These are phyloP conservation scores for Suillus occidentalis DNA, from an alignment of 768 basidiomycete genomes.

Conservation along the genomic window DNA sequence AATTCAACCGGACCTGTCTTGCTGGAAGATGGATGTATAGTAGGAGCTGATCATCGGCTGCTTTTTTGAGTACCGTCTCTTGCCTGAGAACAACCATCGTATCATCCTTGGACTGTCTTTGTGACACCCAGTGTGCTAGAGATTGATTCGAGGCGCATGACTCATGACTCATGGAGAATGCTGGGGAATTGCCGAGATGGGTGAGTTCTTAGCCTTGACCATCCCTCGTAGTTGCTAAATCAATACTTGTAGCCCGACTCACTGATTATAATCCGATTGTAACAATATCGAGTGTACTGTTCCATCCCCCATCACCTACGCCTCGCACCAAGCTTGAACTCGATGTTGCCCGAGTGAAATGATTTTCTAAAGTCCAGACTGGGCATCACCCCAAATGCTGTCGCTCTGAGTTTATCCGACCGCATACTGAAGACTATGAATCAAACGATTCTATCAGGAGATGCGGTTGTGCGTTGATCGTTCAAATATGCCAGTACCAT, in stretches of 20 bases:
- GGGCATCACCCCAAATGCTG: neutral
- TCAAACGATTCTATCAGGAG: too few relatives aligned
- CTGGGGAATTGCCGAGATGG: neutral
- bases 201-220: neutral
- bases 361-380: neutral
- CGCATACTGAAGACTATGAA: too few relatives aligned
- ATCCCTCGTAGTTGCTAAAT: neutral
- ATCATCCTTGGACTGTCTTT: neutral
- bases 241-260: neutral
- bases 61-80: neutral
- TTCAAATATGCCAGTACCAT: conserved; percentile 39
- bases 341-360: neutral
- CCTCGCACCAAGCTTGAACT: neutral
- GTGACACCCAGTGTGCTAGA: neutral
- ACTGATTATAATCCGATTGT: neutral
- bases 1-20: neutral
- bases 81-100: neutral
- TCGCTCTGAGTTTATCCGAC: too few relatives aligned
- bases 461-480: too few relatives aligned
- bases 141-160: neutral
- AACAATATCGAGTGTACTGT: neutral
- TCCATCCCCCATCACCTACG: neutral
- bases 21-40: neutral
- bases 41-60: neutral
- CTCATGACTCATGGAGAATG: neutral